Evolutionary conservation across 257 asterid species (phyloP).

Genomic region (Scutellaria barbata): DNA sequence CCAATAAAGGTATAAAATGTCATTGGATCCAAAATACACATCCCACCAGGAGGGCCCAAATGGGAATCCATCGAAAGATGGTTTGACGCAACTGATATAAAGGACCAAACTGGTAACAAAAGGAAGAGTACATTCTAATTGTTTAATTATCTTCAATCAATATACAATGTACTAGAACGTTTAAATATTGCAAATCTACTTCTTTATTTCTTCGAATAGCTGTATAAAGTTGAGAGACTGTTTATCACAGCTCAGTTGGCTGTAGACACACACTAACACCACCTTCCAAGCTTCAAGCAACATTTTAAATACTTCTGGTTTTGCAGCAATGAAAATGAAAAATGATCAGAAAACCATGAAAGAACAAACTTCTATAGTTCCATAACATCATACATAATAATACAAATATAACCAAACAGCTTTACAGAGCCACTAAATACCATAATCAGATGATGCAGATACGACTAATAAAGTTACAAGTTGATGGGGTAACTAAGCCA

Average conservation of each 20-base stretch:
- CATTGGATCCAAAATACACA: not conserved
- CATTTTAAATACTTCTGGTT: not conserved
- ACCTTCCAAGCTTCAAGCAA: conserved; percentile 14
- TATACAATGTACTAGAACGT: too few relatives aligned
- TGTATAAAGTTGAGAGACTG: not conserved
- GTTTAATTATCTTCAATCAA: too few relatives aligned
- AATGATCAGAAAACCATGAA: not conserved
- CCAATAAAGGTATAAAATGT: conserved; percentile 3
- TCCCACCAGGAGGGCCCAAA: not conserved
- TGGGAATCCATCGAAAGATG: not conserved
- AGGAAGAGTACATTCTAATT: not conserved
- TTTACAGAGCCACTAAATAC: not conserved
- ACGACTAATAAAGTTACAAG: too few relatives aligned
- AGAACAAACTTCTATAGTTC: not conserved
- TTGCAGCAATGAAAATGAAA: not conserved
- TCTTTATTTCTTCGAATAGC: not conserved
- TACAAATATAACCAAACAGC: not conserved
- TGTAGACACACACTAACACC: not conserved
- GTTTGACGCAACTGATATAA: not conserved
- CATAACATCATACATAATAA: conserved; percentile 1
- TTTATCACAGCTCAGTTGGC: not conserved
- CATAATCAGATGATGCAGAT: too few relatives aligned
- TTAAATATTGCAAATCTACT: too few relatives aligned
- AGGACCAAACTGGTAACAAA: not conserved
- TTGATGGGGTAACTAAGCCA: not conserved